Percentiles rank a stretch among this genome's conserved stretches.
Evolutionary conservation across 441 rosid species (phyloP).

Genomic region (Heliophila coronopifolia): DNA sequence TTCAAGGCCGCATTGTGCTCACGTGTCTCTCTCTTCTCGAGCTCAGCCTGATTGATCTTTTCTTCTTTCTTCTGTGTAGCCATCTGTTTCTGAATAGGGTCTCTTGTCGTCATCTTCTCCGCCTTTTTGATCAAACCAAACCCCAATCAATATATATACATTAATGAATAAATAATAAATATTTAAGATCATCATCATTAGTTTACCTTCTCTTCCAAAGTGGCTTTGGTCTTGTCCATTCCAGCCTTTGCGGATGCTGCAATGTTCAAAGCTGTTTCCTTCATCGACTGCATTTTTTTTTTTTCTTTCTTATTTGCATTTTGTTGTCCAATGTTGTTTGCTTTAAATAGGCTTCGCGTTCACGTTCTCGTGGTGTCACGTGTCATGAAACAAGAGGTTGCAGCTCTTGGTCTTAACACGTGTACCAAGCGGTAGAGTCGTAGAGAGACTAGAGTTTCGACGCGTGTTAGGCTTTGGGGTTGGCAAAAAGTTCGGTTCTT

Average conservation of each 20-base stretch:
- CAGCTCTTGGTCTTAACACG: slow-evolving; percentile 13
- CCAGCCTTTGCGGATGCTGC: slow-evolving; percentile 67
- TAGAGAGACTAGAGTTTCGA: neutral
- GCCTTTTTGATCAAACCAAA: slow-evolving; percentile 28
- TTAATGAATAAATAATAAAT: too few relatives aligned
- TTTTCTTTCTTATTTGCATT: neutral
- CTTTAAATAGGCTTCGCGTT: slow-evolving; percentile 11
- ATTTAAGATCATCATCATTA: too few relatives aligned
- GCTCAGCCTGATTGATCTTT: slow-evolving; percentile 41
- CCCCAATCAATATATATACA: too few relatives aligned
- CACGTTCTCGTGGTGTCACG: slow-evolving; percentile 9
- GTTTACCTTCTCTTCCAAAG: slow-evolving; percentile 44
- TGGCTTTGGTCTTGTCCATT: slow-evolving; percentile 62
- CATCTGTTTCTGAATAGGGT: slow-evolving; percentile 53
- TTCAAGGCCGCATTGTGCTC: slow-evolving; percentile 43
- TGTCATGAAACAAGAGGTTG: slow-evolving; percentile 16
- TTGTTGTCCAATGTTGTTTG: neutral
- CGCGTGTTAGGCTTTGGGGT: slow-evolving; percentile 12
- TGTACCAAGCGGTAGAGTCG: neutral
- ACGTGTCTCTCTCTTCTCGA: slow-evolving; percentile 39
- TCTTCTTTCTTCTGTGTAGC: slow-evolving; percentile 52
- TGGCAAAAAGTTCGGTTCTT: too few relatives aligned
- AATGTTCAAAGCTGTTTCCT: slow-evolving; percentile 53
- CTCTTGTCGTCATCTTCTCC: slow-evolving; percentile 45
- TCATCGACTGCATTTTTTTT: slow-evolving; percentile 46